Conservation (phyloP, 164 flowering plant genomes). For the Magnolia officinalis region DNA sequence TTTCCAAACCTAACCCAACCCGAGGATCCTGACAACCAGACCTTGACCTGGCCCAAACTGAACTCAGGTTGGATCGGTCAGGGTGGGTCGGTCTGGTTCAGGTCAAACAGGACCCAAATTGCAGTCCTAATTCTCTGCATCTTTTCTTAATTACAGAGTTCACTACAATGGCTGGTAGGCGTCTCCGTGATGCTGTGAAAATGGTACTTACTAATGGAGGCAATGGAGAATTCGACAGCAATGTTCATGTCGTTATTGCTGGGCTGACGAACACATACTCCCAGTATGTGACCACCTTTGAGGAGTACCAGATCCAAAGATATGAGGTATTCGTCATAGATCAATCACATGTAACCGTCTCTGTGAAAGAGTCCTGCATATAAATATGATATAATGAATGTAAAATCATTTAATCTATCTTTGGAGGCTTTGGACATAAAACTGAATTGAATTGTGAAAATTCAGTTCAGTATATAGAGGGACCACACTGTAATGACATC, state of each 20-base stretch:
- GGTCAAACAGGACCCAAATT: too few species aligned
- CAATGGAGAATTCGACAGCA: slow-evolving; percentile 36
- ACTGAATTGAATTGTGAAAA: too few species aligned
- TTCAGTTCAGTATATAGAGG: too few species aligned
- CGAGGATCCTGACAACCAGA: too few species aligned
- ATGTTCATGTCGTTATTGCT: slow-evolving; percentile 81
- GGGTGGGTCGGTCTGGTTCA: too few species aligned
- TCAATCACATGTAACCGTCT: not conserved
- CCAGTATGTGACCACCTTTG: slow-evolving; percentile 88
- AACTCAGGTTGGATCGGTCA: too few species aligned
- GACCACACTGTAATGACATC: not conserved
- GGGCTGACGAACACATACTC: slow-evolving; percentile 93
- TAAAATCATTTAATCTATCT: too few species aligned
- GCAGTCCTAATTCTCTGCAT: not conserved
- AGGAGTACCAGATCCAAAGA: slow-evolving; percentile 90
- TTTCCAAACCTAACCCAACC: too few species aligned
- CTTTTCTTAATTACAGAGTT: slow-evolving; percentile 49
- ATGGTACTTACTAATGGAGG: slow-evolving; percentile 48
- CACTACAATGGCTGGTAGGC: slow-evolving; percentile 98
- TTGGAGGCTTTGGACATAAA: too few species aligned
- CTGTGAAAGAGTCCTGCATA: not conserved
- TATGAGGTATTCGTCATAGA: slow-evolving; percentile 66
- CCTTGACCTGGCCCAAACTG: too few species aligned
- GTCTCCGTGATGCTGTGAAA: slow-evolving; percentile 90
- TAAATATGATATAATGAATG: too few species aligned